Conservation (phyloP, 2,329 filamentous ascomycete genomes). For the Fusarium brachygibbosum region DNA sequence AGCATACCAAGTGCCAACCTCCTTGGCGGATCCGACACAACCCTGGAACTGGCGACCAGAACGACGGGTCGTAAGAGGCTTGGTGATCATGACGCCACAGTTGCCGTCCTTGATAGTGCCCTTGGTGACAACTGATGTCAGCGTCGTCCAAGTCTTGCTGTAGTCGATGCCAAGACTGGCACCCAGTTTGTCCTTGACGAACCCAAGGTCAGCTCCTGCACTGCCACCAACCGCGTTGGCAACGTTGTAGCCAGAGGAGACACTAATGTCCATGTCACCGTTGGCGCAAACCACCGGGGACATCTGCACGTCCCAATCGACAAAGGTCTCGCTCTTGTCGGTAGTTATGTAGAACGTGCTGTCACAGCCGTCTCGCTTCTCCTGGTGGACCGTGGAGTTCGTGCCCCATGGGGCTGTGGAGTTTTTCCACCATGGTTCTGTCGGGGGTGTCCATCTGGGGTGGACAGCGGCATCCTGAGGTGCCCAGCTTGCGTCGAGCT, state of each 20-base stretch:
- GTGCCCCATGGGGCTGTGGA: neutral
- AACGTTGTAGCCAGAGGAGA: neutral
- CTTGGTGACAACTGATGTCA: conserved; percentile 3
- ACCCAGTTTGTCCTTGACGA: neutral
- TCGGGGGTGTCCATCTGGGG: neutral
- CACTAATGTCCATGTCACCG: neutral
- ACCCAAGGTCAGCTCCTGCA: neutral
- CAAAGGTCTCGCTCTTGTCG: conserved; percentile 2
- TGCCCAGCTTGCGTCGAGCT: neutral
- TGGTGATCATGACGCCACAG: conserved; percentile 2
- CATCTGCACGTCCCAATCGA: conserved; percentile 6
- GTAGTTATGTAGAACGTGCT: neutral
- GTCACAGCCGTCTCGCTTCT: neutral
- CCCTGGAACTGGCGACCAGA: neutral
- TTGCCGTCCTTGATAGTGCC: neutral
- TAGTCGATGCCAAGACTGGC: neutral
- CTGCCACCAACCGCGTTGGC: neutral
- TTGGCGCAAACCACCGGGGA: neutral
- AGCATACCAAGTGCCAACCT: conserved; percentile 4
- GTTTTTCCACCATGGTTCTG: neutral
- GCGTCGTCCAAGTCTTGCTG: neutral
- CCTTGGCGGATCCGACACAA: neutral
- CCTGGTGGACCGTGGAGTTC: neutral
- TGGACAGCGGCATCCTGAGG: too few relatives aligned
- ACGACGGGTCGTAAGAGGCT: neutral